These are phyloP conservation scores for Drosera spatulata DNA, from an alignment of 179 eudicot genomes.

Conservation along the genomic window DNA sequence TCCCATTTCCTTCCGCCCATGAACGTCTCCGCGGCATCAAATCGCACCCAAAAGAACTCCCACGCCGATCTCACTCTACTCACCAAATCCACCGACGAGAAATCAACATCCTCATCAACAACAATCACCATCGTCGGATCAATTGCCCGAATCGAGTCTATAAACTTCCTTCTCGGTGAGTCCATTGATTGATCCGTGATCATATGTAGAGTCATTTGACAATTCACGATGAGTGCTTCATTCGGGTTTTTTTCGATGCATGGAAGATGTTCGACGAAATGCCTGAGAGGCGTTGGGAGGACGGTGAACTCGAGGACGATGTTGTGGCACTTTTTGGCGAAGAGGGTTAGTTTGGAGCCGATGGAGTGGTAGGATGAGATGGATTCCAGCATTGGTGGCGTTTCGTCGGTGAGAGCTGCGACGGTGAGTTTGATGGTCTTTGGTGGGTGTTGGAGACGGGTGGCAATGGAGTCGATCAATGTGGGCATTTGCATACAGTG, in stretches of 20 bases:
- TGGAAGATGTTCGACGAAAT: conserved; percentile 40
- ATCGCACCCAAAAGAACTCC: conserved; percentile 84
- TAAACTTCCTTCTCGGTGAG: conserved; percentile 27
- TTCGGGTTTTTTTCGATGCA: conserved; percentile 1
- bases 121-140: conserved; percentile 51
- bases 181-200: conserved; percentile 37
- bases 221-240: conserved; percentile 60
- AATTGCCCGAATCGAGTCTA: conserved; percentile 39
- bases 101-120: conserved; percentile 81
- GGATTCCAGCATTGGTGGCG: conserved; percentile 63
- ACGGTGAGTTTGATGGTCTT: conserved; percentile 54
- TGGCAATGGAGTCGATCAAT: conserved; percentile 63
- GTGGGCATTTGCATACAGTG: conserved; percentile 99
- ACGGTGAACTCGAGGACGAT: conserved; percentile 54
- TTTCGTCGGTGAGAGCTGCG: conserved; percentile 41
- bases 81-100: conserved; percentile 46
- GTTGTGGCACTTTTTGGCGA: conserved; percentile 48
- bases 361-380: conserved; percentile 58
- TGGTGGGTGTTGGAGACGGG: conserved; percentile 28
- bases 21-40: conserved; percentile 78
- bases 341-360: conserved; percentile 49
- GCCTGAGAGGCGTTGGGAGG: conserved; percentile 40
- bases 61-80: conserved; percentile 61
- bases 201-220: conserved; percentile 81
- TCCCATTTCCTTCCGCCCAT: conserved; percentile 77